Evolutionary conservation across 768 basidiomycete species (phyloP).

Genomic region (Tulasnella sp.): DNA sequence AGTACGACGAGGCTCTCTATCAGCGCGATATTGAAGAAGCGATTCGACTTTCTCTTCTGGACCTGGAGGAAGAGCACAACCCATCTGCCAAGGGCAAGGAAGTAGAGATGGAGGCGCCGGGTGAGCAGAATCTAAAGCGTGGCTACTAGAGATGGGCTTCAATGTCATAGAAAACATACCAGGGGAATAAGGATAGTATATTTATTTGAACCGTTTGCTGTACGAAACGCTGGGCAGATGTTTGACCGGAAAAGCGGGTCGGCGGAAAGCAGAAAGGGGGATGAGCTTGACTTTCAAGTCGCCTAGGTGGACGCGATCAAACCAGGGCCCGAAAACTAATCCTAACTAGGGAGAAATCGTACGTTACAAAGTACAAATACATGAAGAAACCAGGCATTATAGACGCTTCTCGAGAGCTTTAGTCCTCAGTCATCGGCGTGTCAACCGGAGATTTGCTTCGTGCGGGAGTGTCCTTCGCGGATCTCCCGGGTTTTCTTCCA

Average conservation of each 20-base stretch:
- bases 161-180: background rate
- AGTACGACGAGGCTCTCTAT: conserved; percentile 38
- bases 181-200: background rate
- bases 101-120: background rate
- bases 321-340: background rate
- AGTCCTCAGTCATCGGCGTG: conserved; percentile 24
- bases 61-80: conserved; percentile 38
- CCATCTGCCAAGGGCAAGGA: background rate
- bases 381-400: background rate
- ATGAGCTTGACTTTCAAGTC: background rate
- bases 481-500: conserved; percentile 28
- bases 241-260: conserved; percentile 51
- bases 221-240: conserved; percentile 50
- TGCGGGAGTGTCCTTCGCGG: conserved; percentile 10
- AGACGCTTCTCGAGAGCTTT: background rate
- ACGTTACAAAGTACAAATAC: conserved; percentile 1
- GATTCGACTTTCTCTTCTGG: conserved; percentile 46
- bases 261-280: conserved; percentile 55
- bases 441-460: conserved; percentile 15
- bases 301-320: background rate
- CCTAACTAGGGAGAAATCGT: background rate
- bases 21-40: conserved; percentile 45
- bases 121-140: background rate
- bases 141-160: background rate
- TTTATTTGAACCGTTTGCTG: conserved; percentile 48